Conservation (phyloP, 1,139 yeast species). For the Taphrina communis region DNA sequence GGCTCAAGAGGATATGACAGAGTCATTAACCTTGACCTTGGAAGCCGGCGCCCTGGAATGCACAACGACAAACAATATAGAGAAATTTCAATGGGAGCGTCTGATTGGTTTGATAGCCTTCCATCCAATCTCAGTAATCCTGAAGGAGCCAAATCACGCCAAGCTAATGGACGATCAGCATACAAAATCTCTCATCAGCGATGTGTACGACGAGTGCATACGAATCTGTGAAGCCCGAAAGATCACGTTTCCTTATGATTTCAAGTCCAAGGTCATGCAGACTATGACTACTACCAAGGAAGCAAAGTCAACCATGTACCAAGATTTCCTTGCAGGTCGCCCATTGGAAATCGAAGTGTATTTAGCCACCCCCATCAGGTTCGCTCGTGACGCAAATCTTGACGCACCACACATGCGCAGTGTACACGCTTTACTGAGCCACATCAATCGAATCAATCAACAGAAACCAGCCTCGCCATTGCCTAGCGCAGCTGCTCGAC, state of each 20-base stretch:
- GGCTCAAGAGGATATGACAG: conserved; percentile 46
- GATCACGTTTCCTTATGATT: conserved; percentile 43
- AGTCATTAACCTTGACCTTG: conserved; percentile 46
- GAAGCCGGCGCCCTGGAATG: conserved; percentile 47
- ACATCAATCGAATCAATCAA: conserved; percentile 44
- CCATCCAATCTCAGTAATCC: conserved; percentile 46
- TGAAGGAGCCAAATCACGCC: conserved; percentile 46
- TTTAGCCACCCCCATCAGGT: conserved; percentile 70
- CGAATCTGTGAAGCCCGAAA: conserved; percentile 44
- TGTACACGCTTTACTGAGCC: conserved; percentile 62
- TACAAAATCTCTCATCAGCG: conserved; percentile 39
- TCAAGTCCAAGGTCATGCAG: conserved; percentile 41
- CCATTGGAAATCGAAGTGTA: conserved; percentile 74
- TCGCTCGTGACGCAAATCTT: conserved; percentile 64
- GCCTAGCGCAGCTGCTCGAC: neutral
- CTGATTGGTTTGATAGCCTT: conserved; percentile 46
- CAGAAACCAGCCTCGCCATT: conserved; percentile 24
- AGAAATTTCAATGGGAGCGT: conserved; percentile 47
- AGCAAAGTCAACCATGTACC: conserved; percentile 66
- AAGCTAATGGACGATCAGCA: conserved; percentile 43
- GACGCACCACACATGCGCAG: conserved; percentile 63
- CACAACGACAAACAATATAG: conserved; percentile 44
- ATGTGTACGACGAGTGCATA: conserved; percentile 45
- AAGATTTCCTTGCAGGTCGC: conserved; percentile 70
- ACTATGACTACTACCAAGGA: conserved; percentile 47